Conservation (phyloP, 306 rosid species). For the Pyrus communis region DNA sequence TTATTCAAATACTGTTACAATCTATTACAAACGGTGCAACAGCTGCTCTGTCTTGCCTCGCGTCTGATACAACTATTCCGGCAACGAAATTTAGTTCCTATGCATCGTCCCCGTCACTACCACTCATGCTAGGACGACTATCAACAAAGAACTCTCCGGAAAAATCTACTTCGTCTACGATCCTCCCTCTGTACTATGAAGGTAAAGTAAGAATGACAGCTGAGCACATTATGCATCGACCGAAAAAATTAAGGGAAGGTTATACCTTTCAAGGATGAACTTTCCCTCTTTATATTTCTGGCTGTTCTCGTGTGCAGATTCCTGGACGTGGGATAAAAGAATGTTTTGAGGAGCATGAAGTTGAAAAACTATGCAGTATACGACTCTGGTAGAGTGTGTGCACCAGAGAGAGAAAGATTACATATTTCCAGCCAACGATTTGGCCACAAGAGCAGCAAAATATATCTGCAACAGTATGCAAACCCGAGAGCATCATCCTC, state of each 20-base stretch:
- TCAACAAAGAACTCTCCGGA: conserved; percentile 57
- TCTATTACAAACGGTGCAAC: neutral
- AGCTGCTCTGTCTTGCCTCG: conserved; percentile 6
- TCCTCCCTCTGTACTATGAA: conserved; percentile 56
- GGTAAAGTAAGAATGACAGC: neutral
- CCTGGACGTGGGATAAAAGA: conserved; percentile 35
- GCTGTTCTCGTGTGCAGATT: conserved; percentile 67
- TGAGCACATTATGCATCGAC: neutral
- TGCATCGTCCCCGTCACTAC: conserved; percentile 65
- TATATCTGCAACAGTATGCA: conserved; percentile 71
- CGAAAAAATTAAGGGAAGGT: neutral
- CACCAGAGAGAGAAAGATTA: conserved; percentile 30
- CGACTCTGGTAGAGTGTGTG: neutral
- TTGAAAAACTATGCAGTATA: neutral
- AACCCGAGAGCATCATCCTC: conserved; percentile 75
- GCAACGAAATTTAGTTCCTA: conserved; percentile 12
- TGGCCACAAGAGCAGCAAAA: conserved; percentile 93
- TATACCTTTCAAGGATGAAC: conserved; percentile 89
- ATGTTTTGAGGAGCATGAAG: neutral
- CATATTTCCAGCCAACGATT: conserved; percentile 96
- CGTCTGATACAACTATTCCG: conserved; percentile 4
- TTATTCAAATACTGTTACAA: neutral
- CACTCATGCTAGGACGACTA: conserved; percentile 41
- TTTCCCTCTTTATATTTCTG: conserved; percentile 92
- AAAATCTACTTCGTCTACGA: conserved; percentile 58